Conservation (phyloP, 345 rosid species). For the Dipteronia sinensis region DNA sequence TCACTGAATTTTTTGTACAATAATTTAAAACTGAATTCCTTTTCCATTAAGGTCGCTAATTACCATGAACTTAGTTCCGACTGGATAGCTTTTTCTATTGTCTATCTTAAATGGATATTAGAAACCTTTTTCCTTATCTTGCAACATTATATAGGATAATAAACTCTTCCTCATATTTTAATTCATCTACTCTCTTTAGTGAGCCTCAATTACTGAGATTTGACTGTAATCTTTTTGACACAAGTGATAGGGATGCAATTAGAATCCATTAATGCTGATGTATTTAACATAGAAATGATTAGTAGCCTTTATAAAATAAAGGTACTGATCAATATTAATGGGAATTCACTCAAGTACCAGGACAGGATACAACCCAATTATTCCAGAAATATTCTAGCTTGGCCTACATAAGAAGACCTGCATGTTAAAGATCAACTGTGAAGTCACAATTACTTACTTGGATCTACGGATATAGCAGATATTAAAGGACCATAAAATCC, state of each 20-base stretch:
- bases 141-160: too few relatives aligned
- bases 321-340: neutral
- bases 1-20: neutral
- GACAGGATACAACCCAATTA: neutral
- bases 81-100: neutral
- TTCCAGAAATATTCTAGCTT: neutral
- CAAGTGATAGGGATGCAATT: neutral
- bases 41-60: neutral
- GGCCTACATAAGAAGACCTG: neutral
- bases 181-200: neutral
- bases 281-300: neutral
- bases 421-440: neutral
- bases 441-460: constrained; percentile 44
- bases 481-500: constrained; percentile 78
- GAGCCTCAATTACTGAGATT: neutral
- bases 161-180: neutral
- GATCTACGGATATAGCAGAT: constrained; percentile 70
- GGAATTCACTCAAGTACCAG: neutral
- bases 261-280: neutral
- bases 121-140: neutral
- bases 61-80: neutral
- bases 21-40: neutral
- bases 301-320: neutral
- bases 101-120: neutral
- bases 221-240: neutral